Base-by-base conservation (phyloP, 2,329 filamentous ascomycete genomes). In the Venturia carpophila region DNA sequence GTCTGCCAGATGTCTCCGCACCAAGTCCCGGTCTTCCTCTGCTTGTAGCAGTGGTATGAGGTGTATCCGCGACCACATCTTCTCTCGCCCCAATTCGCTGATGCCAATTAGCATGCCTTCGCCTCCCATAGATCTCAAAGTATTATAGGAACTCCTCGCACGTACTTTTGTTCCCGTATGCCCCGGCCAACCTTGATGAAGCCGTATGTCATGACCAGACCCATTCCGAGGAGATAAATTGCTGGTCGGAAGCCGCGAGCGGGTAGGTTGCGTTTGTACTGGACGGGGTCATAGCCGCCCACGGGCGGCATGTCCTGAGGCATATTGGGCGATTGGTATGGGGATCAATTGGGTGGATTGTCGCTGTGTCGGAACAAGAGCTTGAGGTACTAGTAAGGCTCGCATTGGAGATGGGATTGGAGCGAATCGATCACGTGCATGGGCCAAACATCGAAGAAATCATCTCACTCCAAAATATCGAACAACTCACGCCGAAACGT, bases 231-330 rank as follows among this genome's bases (percentile, higher is more conserved):
- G 69, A 97, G 83, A 75, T 96, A 87, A 68, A 87, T 84, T 61
- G 87, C 83, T 21, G 94, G 93, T 67, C 89, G 87, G 84, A 97
- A 96, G 71, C 93, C 93, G 73, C 89, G 89, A 69, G 90, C 87
- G 69, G 94, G 94, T 68, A 99, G 82, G 80, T 97, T 97, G 79
- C 94, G 89, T 87, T 96, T 96, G 84, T 97, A 99, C 81, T 99
- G 94, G 70, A 99, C 89, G 78, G 93, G 88, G 78, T 87, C 89
- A 79, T 99, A 99, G 83, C 94, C 94, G 82, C 93, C 94, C 75
- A 80, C 78, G 72, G 94, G 94, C 82, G 94, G 94, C 86, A 99
- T 91, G 83, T 99, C 94, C 84, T 97, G 92, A 82, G 90, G 87
- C 93, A 97, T 97, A 75, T 70, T 87, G 82, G 77, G 66, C 65